Base-by-base conservation (phyloP, 768 basidiomycete species). In the Boletellus emodensis region DNA sequence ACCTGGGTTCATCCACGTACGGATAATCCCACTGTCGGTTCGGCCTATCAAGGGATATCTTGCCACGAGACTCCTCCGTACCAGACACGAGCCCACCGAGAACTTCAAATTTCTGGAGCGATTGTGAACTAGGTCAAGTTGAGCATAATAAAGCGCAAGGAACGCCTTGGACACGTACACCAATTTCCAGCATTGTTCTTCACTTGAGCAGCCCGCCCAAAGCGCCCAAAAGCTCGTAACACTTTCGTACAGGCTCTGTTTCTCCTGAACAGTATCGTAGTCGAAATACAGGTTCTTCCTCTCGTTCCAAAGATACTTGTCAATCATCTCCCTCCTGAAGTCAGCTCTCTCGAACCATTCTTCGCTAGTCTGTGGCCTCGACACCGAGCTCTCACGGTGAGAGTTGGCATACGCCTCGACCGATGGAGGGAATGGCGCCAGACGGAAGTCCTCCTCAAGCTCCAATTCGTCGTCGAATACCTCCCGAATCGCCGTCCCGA, bases 1-100 rank as follows among this genome's bases (percentile, higher is more conserved):
- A 51, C 45, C 55, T 14, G 45, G 43, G 46, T 55, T 44, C 48
- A 17, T 40, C 8, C 33, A 83, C 89, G 59, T 72, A 93, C 75
- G 93, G 95, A 69, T 94, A 94, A 67, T 94, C 95, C 96, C 95
- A 99, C 65, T 99, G 95, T 55, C 95, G 90, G 72, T 97, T 97
- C 14, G 95, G 95, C 42, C 96, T 79, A 61, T 96, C 94, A 47
- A 99, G 75, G 14, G 94, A 95, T 51, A 98, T 94, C 67, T 90
- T 89, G 47, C 95, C 95, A 51, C 95, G 81, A 36, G 93, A 96
- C 67, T 93, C 90, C 60, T 99, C 96, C 1, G 95, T 98, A 37
- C 95, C 95, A 17, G 93, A 93, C 14, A 96, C 94, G 20, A 98
- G 75, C 8, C 95, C 95, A 18, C 95, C 95, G 4, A 94, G 80